Evolutionary conservation across 306 rosid species (phyloP), one percentile per base, ranked within the genome.

Genomic region (Vigna hirtella): DNA sequence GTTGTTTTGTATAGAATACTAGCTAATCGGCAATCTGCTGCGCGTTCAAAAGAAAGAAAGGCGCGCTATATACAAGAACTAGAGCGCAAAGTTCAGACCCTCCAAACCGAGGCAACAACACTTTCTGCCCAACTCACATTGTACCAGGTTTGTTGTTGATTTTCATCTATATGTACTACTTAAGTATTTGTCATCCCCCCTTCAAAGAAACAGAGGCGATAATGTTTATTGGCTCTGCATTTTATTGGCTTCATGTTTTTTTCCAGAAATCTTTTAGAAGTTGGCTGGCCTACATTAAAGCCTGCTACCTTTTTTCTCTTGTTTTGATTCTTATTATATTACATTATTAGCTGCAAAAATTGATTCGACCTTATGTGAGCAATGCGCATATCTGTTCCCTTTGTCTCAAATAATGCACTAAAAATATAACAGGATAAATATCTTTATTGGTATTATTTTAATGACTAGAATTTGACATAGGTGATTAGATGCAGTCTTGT

Each of bases 21-120:
- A 52, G 99, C 99, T 0, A 96, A 96, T 88, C 89, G 99, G 76
- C 99, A 96, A 79, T 96, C 99, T 42, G 99, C 99, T 83, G 94
- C 99, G 36, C 99, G 99, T 47, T 96, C 99, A 11, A 96, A 96
- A 80, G 99, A 96, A 90, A 90, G 99, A 81, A 96, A 96, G 87
- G 93, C 97, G 7, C 94, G 93, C 26, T 96, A 96, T 68, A 93
- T 91, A 80, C 98, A 96, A 83, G 98, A 96, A 83, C 97, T 96
- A 62, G 99, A 96, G 91, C 98, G 96, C 80, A 96, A 91, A 83
- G 96, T 96, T 80, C 98, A 96, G 87, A 93, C 94, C 74, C 99
- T 96, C 81, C 99, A 93, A 85, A 93, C 98, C 9, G 99, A 96
- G 83, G 99, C 99, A 7, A 96, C 99, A 61, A 96, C 99, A 66